Percentiles rank a stretch among this genome's conserved stretches.
phyloP scores from a whole-genome alignment of 495 filamentous ascomycete genomes.

The Echria macrotheca region DNA sequence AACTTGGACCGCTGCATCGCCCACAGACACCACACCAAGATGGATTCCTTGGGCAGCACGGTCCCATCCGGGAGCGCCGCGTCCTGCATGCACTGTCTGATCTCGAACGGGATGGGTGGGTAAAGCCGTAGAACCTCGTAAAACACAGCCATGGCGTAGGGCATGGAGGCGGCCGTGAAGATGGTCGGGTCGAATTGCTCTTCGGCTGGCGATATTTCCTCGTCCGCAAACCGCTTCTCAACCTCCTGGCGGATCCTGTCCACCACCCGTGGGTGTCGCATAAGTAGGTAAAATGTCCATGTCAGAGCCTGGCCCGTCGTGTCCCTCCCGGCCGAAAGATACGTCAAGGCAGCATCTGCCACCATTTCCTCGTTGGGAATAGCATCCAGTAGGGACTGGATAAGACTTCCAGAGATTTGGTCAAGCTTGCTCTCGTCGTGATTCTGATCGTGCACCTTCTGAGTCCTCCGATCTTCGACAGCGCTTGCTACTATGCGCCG shows the following conservation, averaged over 20 bases:
- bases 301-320: constrained; percentile 57
- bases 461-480: constrained; percentile 23
- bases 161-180: constrained; percentile 40
- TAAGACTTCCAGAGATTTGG: constrained; percentile 47
- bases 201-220: not conserved
- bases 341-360: constrained; percentile 56
- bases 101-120: constrained; percentile 57
- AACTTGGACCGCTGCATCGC: constrained; percentile 52
- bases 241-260: constrained; percentile 42
- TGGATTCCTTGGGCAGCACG: constrained; percentile 42
- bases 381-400: constrained; percentile 50
- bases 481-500: constrained; percentile 46
- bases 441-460: not conserved
- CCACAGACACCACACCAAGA: constrained; percentile 56
- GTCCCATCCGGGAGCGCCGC: constrained; percentile 55
- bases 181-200: constrained; percentile 27
- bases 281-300: constrained; percentile 54
- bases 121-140: constrained; percentile 52
- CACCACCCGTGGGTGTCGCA: constrained; percentile 37
- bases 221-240: constrained; percentile 13
- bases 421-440: constrained; percentile 29
- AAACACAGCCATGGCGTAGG: constrained; percentile 53
- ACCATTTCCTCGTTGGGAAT: constrained; percentile 45
- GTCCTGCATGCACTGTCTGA: constrained; percentile 47
- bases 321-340: constrained; percentile 55